Evolutionary conservation across 371 early-diverging fungal species (phyloP), one percentile per base, ranked within the genome.

Genomic region (Rhizopus delemar): DNA sequence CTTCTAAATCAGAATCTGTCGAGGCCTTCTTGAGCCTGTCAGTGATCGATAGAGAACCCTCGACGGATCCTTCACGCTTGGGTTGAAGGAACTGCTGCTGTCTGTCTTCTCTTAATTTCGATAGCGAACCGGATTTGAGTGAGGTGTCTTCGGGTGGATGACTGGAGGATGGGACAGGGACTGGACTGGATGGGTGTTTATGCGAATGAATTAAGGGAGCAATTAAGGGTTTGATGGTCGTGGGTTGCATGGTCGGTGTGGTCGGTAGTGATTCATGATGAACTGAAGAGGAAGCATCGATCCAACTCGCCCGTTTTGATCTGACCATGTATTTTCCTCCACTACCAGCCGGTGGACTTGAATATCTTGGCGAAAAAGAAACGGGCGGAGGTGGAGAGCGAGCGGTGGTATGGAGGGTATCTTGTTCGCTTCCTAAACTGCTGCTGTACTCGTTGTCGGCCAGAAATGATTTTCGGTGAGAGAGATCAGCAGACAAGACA

Each of bases 281-380:
- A 48, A 54, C 43, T 35, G 69, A 67, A 35, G 75, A 65, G 16
- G 62, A 68, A 0, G 68, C 63, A 62, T 77, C 77, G 11, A 77
- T 69, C 70, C 69, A 77, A 29, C 70, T 73, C 4, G 68, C 72
- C 43, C 73, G 58, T n/a, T 77, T 73, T 4, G 73, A 69, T 51
- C 70, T 56, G 5, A 73, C 61, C 68, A 70, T 64, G 50, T 70
- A 73, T 53, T 70, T 73, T 1, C 68, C 73, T 33, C 70, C 73
- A 65, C 70, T 73, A 11, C 73, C 73, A n/a, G 70, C 65, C 11
- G 68, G 73, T 29, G 70, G 68, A 43, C 66, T 71, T 0, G 70
- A 63, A 41, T 69, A 71, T 46, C 71, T 64, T 9, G 73, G 63
- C 31, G 68, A 71, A 46, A 55, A 50, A 33, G 22, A 22, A 22